phyloP scores from a whole-genome alignment of 2,329 filamentous ascomycete species.

The Myriosclerotinia duriaeana region DNA sequence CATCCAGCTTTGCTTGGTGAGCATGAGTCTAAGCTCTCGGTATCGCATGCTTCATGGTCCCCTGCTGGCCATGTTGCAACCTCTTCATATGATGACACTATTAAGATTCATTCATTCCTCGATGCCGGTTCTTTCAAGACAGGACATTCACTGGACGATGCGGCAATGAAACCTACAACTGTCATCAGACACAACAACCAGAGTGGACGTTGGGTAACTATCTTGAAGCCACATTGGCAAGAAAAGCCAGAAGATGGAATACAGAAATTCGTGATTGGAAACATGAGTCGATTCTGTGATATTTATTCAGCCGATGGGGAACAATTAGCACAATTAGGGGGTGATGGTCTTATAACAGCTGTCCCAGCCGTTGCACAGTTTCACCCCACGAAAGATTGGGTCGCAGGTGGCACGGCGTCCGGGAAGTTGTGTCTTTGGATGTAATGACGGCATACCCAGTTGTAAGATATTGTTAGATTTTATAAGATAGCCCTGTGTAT shows the following conservation, averaged over 20 bases:
- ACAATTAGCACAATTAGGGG: constrained; percentile 83
- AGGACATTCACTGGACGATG: constrained; percentile 56
- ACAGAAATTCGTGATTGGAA: constrained; percentile 87
- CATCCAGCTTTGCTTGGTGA: constrained; percentile 73
- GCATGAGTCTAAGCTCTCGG: constrained; percentile 78
- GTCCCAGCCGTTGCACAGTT: constrained; percentile 92
- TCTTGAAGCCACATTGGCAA: constrained; percentile 83
- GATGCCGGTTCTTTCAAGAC: constrained; percentile 58
- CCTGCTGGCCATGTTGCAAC: constrained; percentile 82
- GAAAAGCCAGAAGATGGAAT: constrained; percentile 71
- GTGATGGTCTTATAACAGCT: constrained; percentile 80
- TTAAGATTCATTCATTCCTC: constrained; percentile 86
- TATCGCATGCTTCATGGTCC: constrained; percentile 92
- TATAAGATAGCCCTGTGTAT: constrained; percentile 6
- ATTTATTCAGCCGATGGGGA: constrained; percentile 79
- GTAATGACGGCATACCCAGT: constrained; percentile 44
- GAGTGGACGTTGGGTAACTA: constrained; percentile 91
- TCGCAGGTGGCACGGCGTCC: constrained; percentile 85
- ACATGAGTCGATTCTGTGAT: constrained; percentile 97
- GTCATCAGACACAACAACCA: constrained; percentile 88
- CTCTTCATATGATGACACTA: constrained; percentile 88
- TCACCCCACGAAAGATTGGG: constrained; percentile 85
- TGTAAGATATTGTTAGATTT: neutral
- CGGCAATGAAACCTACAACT: constrained; percentile 66
- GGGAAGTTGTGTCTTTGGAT: constrained; percentile 93